Evolutionary conservation across 768 basidiomycete genomes (phyloP), one percentile per base, ranked within the genome.

Genomic region (Leccinum obscurum): DNA sequence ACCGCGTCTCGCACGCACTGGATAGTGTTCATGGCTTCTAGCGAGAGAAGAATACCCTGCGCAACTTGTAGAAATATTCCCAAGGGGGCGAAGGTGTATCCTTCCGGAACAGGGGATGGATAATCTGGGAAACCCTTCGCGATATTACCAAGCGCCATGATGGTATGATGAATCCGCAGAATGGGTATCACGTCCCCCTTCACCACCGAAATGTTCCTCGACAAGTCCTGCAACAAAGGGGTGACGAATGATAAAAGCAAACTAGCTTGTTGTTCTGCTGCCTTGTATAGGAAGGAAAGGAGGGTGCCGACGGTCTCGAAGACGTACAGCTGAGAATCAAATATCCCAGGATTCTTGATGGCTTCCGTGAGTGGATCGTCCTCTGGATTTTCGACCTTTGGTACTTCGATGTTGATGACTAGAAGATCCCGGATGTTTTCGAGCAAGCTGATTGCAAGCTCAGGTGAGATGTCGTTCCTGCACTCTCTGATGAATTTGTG

Each of bases 71-170:
- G 82, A 75, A 98, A 97, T 14, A 93, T 85, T 54, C 88, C 85
- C 56, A 93, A 73, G 1, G 87, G 85, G 0, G 93, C 90, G 20
- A 86, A 77, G 9, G 85, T 80, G 66, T 88, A 89, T 34, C 84
- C 85, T 65, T 83, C 81, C 0, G 86, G 85, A 1, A 87, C 76
- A 2, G 85, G 82, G 15, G 83, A 85, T 48, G 92, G 90, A 68
- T 90, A 89, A 70, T 94, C 93, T 0, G 97, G 97, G 76, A 98
- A 98, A 13, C 97, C 97, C 76, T 97, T 97, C 37, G 95, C 91
- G 57, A 98, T 85, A 67, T 92, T 93, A 13, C 96, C 96, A 22
- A 98, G 80, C 3, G 96, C 95, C 87, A 96, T 90, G 72, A 98
- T 89, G 65, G 88, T 82, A 76, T 98, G 95, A 67, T 98, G 97